A percentile compares a stretch with the other conserved stretches of the same genome.
These are phyloP conservation scores for Pythium sukuiense DNA, from an alignment of 352 stramenopile genomes.

Conservation along the genomic window DNA sequence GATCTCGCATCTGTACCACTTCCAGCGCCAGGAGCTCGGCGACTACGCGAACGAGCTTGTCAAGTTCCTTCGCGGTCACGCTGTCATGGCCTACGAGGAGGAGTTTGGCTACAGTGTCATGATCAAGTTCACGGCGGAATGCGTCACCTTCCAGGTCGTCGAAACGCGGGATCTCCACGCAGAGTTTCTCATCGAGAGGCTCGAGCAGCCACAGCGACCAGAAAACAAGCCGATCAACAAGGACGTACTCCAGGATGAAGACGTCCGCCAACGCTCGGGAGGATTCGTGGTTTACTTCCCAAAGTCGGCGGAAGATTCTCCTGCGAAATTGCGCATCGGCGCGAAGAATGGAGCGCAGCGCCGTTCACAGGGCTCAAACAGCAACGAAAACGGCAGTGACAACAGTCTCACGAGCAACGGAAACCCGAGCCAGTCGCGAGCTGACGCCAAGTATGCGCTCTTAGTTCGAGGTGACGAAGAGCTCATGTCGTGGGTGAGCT, in stretches of 20 bases:
- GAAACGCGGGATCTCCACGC: slow-evolving; percentile 29
- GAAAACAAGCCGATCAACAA: slow-evolving; percentile 6
- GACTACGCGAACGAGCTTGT: slow-evolving; percentile 32
- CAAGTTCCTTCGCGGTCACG: slow-evolving; percentile 29
- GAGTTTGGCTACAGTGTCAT: slow-evolving; percentile 33
- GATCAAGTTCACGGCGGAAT: slow-evolving; percentile 23
- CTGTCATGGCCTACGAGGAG: slow-evolving; percentile 26
- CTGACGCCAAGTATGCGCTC: slow-evolving; percentile 28
- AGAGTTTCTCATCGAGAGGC: slow-evolving; percentile 21
- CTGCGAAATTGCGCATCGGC: background rate
- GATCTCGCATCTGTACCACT: slow-evolving; percentile 34
- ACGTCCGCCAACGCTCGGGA: slow-evolving; percentile 11
- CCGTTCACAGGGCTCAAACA: background rate
- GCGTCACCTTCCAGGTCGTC: slow-evolving; percentile 26
- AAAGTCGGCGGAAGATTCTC: slow-evolving; percentile 10
- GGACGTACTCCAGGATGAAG: slow-evolving; percentile 4
- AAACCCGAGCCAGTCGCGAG: background rate
- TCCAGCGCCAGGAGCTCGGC: slow-evolving; percentile 23
- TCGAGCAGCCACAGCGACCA: slow-evolving; percentile 20
- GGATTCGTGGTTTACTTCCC: slow-evolving; percentile 27
- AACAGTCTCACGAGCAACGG: background rate
- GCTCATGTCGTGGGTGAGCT: slow-evolving; percentile 31
- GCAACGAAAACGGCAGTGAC: slow-evolving; percentile 6
- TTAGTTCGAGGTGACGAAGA: slow-evolving; percentile 33
- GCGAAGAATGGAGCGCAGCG: background rate